Percentiles rank a stretch among this genome's conserved stretches.
These are phyloP conservation scores for Vickermania spadyakhi DNA, from an alignment of 208 protist species.

Conservation along the genomic window DNA sequence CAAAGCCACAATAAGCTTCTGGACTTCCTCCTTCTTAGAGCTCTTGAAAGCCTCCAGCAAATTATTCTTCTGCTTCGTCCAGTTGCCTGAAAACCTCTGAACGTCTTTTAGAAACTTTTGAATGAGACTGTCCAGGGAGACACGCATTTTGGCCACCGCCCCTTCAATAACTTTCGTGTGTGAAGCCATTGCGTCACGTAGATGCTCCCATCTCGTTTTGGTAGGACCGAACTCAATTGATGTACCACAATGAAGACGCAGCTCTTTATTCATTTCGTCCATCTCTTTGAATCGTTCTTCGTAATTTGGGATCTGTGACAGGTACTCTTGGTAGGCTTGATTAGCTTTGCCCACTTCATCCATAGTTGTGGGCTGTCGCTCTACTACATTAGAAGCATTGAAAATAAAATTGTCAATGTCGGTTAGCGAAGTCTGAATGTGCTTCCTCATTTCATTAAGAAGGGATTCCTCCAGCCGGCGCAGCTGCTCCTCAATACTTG, in stretches of 20 bases:
- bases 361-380: slow-evolving; percentile 85
- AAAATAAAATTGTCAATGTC: slow-evolving; percentile 87
- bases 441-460: slow-evolving; percentile 71
- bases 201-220: slow-evolving; percentile 87
- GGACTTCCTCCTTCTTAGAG: slow-evolving; percentile 40
- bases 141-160: slow-evolving; percentile 80
- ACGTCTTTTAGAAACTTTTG: slow-evolving; percentile 81
- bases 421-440: slow-evolving; percentile 44
- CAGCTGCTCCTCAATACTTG: slow-evolving; percentile 89
- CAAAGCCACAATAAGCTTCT: slow-evolving; percentile 40
- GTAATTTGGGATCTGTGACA: slow-evolving; percentile 44
- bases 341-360: slow-evolving; percentile 89
- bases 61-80: slow-evolving; percentile 81
- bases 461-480: slow-evolving; percentile 86
- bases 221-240: slow-evolving; percentile 71
- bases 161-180: slow-evolving; percentile 90
- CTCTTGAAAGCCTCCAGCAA: slow-evolving; percentile 54
- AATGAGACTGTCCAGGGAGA: slow-evolving; percentile 77
- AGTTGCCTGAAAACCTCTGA: slow-evolving; percentile 84
- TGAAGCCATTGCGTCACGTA: slow-evolving; percentile 81
- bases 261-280: slow-evolving; percentile 80
- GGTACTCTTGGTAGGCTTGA: slow-evolving; percentile 60
- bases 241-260: slow-evolving; percentile 65
- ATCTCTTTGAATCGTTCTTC: slow-evolving; percentile 57
- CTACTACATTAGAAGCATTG: slow-evolving; percentile 80